Evolutionary conservation across 306 rosid species (phyloP), one percentile per base, ranked within the genome.

Genomic region (Pyrus communis): DNA sequence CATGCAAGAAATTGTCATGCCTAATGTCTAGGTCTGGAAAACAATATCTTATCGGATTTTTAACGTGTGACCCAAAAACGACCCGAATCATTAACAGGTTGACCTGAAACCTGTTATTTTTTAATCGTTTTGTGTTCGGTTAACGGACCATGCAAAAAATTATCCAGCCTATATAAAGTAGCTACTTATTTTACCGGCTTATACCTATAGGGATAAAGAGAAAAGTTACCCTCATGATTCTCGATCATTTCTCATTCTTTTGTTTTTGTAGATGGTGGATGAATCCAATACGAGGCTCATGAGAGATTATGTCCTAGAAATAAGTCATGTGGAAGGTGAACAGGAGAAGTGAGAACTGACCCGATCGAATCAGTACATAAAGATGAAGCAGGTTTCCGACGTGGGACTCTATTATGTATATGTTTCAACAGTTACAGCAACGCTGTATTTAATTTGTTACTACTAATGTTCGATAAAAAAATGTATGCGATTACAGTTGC

Each of bases 211-310:
- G 19, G 21, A 15, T 49, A 0, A 49, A 15, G 21, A 49, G 55
- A 49, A 15, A 67, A 30, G 35, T 49, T 71, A 59, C 60, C 43
- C 17, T 9, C 11, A 2, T 55, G 76, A 21, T 62, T 67, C 43
- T 28, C 40, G 9, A 35, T 35, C 4, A 7, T 21, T 57, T 51
- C 66, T 78, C 22, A 5, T 71, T 57, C 9, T 55, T n/a, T 30
- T 71, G 72, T 43, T 83, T 78, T 73, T 81, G 82, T 75, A 92
- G 99, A 90, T 83, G 96, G 97, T 87, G 54, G 69, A 82, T 23
- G 89, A 90, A 55, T 85, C 95, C 35, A 95, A 95, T 93, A 92
- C 93, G 12, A 83, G 82, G 77, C 82, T 92, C 51, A 92, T 90
- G 97, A 83, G 89, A 70, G 97, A 92, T 15, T 92, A 92, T 68